Conservation (phyloP, 2,329 filamentous ascomycete species). For the Beauveria caledonica region DNA sequence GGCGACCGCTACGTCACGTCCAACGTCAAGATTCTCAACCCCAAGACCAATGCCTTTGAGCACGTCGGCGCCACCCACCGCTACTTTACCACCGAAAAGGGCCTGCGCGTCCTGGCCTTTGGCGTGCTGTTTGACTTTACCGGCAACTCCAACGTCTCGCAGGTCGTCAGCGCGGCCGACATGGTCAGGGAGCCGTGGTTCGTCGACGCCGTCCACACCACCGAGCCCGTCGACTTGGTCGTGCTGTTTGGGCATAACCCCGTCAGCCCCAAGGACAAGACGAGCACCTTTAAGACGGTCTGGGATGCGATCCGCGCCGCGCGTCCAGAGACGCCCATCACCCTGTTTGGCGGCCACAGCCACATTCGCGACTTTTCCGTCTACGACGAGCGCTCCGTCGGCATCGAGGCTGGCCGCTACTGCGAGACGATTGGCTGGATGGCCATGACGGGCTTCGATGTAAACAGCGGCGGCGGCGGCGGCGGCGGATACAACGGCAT, state of each 20-base stretch:
- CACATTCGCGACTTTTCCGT: constrained; percentile 59
- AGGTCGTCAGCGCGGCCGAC: constrained; percentile 45
- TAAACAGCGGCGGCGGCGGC: constrained; percentile 32
- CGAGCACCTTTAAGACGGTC: constrained; percentile 37
- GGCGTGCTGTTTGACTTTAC: constrained; percentile 39
- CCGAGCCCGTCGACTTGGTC: constrained; percentile 53
- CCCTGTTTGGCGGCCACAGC: constrained; percentile 57
- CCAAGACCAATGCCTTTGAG: constrained; percentile 29
- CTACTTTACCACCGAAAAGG: constrained; percentile 35
- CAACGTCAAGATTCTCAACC: constrained; percentile 36
- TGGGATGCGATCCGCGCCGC: constrained; percentile 50
- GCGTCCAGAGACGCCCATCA: constrained; percentile 50
- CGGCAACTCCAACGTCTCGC: constrained; percentile 53
- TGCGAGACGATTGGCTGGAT: constrained; percentile 63
- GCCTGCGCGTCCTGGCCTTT: constrained; percentile 36
- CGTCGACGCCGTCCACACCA: constrained; percentile 42
- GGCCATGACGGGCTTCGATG: constrained; percentile 52
- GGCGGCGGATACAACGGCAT: constrained; percentile 21
- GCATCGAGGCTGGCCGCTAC: constrained; percentile 55
- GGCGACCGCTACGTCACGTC: constrained; percentile 37
- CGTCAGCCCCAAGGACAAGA: constrained; percentile 34
- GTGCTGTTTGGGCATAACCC: constrained; percentile 58
- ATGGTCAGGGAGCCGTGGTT: constrained; percentile 54
- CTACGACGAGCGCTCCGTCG: constrained; percentile 53
- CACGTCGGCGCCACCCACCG: constrained; percentile 36